A percentile compares a stretch with the other conserved stretches of the same genome.
Conservation (phyloP, 2,329 filamentous ascomycete species). For the Colletotrichum sp. region DNA sequence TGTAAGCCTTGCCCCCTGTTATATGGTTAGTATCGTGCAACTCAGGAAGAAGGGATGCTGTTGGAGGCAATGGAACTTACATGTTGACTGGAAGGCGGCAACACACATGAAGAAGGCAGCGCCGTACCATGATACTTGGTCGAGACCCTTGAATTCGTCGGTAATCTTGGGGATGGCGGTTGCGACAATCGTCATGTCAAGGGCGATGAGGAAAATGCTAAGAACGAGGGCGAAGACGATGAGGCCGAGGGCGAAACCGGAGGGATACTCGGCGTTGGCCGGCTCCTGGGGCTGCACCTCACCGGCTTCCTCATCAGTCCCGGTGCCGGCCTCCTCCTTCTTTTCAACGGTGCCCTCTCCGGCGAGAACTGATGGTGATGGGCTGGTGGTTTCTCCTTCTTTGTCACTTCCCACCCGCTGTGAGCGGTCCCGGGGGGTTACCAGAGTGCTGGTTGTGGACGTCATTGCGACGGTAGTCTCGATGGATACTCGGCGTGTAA, state of each 20-base stretch:
- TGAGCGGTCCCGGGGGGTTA: not conserved
- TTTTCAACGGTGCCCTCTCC: not conserved
- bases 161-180: constrained; percentile 64
- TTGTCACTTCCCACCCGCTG: not conserved
- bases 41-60: not conserved
- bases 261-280: constrained; percentile 42
- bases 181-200: constrained; percentile 61
- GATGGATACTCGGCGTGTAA: not conserved
- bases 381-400: constrained; percentile 5
- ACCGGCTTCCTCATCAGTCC: constrained; percentile 16
- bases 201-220: constrained; percentile 53
- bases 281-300: not conserved
- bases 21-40: constrained; percentile 25
- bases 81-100: constrained; percentile 49
- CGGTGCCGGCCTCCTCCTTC: constrained; percentile 7
- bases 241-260: constrained; percentile 42
- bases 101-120: constrained; percentile 58
- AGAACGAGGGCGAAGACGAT: constrained; percentile 53
- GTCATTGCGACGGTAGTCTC: not conserved
- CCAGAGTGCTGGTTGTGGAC: constrained; percentile 14
- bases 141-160: constrained; percentile 54
- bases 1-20: constrained; percentile 51
- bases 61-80: not conserved
- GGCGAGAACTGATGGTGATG: constrained; percentile 15
- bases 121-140: constrained; percentile 65